Evolutionary conservation across 352 stramenopile species (phyloP), one percentile per base, ranked within the genome.

Genomic region (Hyaloperonospora brassicae): DNA sequence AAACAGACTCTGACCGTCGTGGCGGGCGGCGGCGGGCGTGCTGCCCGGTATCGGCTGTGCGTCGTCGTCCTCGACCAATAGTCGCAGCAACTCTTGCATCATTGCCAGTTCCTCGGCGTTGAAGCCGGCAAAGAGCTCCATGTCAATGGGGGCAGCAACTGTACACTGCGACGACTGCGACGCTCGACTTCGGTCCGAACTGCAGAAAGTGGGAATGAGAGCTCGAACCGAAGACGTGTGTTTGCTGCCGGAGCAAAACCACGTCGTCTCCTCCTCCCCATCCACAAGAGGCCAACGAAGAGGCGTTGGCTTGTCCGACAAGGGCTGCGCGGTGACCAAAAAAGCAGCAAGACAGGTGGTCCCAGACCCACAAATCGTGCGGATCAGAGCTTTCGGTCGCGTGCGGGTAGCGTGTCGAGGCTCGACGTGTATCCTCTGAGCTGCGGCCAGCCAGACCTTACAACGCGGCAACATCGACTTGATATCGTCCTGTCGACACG

Each of bases 101-200:
- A 72, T 72, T 41, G 59, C 64, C 35, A 72, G 59, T 47, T 72
- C 64, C 44, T 72, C 64, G 39, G 59, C 59, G 52, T 72, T 72
- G 55, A 72, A 72, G 43, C 64, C 64, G 10, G 64, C 64, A 61
- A 68, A 72, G 11, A 68, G 27, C 36, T 72, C 64, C 64, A 68
- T 72, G 60, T 50, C 39, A 52, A 39, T 55, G 44, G 17, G 17
- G 17, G 0, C 17, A 17, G 17, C 17, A 17, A 0, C 0, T 17
- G 17, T 17, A 17, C 17, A 17, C 17, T 17, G 17, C 17, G 17
- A 17, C 17, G 17, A 17, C 17, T 17, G 17, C 17, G 17, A 25
- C 36, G 49, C 47, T 64, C 51, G 54, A 59, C 48, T 53, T 71
- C 47, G 8, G 63, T 63, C 51, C 59, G 50, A 62, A 68, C 59